phyloP scores from a whole-genome alignment of 1,284 basidiomycete genomes.

The Apiotrichum sp. region DNA sequence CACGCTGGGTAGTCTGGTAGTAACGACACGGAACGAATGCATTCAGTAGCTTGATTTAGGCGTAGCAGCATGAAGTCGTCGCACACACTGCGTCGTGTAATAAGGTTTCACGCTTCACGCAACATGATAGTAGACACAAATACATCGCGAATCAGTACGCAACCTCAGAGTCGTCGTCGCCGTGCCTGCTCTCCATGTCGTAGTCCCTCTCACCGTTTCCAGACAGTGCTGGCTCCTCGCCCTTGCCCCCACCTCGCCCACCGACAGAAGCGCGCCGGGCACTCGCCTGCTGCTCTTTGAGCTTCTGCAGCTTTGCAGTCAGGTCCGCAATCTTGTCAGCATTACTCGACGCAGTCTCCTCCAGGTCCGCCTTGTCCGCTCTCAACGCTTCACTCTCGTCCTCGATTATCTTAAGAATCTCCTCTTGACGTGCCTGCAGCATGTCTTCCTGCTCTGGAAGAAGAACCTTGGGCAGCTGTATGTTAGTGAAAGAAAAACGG shows the following conservation, averaged over 20 bases:
- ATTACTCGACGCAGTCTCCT: conserved; percentile 16
- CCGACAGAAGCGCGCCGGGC: conserved; percentile 5
- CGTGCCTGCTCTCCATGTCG: conserved; percentile 15
- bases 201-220: not conserved
- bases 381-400: conserved; percentile 28
- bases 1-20: conserved; percentile 60
- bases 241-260: conserved; percentile 8
- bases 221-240: conserved; percentile 2
- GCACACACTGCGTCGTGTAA: too few relatives aligned
- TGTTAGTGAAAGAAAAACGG: not conserved
- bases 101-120: too few relatives aligned
- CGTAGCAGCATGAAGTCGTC: too few relatives aligned
- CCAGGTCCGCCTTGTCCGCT: conserved; percentile 28
- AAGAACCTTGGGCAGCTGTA: conserved; percentile 40
- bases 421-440: conserved; percentile 25
- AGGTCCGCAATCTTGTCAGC: conserved; percentile 28
- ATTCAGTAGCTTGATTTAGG: not conserved
- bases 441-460: conserved; percentile 34
- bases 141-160: conserved; percentile 7
- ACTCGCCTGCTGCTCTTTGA: conserved; percentile 18
- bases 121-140: not conserved
- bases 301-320: conserved; percentile 18
- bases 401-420: conserved; percentile 29
- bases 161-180: conserved; percentile 21
- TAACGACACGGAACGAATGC: not conserved